Evolutionary conservation across 805 yeast genomes (phyloP).

Genomic region (Candida awuae): DNA sequence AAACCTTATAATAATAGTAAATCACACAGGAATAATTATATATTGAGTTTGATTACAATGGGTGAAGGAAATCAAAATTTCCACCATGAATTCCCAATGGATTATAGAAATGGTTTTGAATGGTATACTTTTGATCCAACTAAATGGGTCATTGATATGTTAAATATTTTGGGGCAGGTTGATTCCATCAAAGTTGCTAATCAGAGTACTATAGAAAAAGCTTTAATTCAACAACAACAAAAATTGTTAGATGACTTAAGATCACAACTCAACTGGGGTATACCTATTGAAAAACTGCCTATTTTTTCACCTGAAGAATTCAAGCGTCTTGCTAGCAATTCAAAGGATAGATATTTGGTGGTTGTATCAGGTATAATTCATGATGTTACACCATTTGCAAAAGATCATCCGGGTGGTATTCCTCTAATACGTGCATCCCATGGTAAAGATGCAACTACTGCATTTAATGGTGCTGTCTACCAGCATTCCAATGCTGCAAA

Average conservation of each 20-base stretch:
- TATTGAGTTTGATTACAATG: constrained; percentile 58
- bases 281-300: constrained; percentile 83
- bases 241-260: constrained; percentile 69
- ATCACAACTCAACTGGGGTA: constrained; percentile 84
- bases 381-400: constrained; percentile 84
- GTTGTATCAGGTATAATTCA: constrained; percentile 89
- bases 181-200: constrained; percentile 48
- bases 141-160: constrained; percentile 56
- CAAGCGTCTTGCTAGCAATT: constrained; percentile 29
- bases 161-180: constrained; percentile 50
- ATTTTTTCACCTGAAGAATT: constrained; percentile 44
- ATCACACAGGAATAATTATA: constrained; percentile 62
- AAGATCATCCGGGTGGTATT: constrained; percentile 90
- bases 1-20: constrained; percentile 69
- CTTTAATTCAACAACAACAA: constrained; percentile 76
- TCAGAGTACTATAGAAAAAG: constrained; percentile 56
- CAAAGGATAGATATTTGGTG: constrained; percentile 44
- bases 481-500: constrained; percentile 90
- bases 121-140: constrained; percentile 83
- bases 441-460: constrained; percentile 91
- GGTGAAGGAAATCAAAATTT: constrained; percentile 92
- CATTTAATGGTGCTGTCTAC: constrained; percentile 92
- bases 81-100: constrained; percentile 93
- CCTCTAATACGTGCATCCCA: constrained; percentile 71
- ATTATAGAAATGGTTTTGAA: constrained; percentile 67